phyloP scores from a whole-genome alignment of 2,329 filamentous ascomycete species.

The Lachnellula suecica region DNA sequence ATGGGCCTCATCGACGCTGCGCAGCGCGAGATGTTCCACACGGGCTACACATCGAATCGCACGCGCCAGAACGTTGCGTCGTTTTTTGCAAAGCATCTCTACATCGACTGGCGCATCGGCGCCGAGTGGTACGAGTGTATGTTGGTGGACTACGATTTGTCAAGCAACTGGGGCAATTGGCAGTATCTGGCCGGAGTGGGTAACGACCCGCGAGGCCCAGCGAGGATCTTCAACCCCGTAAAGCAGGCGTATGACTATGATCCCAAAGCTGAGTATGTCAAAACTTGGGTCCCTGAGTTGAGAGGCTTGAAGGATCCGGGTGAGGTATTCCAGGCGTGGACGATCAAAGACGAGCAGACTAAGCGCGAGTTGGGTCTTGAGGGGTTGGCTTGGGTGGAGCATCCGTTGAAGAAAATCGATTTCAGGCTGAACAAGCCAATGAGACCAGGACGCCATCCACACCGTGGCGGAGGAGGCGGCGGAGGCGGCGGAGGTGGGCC shows the following conservation, averaged over 20 bases:
- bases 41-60: slow-evolving; percentile 76
- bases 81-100: slow-evolving; percentile 71
- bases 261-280: slow-evolving; percentile 65
- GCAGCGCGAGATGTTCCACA: slow-evolving; percentile 71
- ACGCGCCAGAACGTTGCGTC: slow-evolving; percentile 75
- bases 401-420: slow-evolving; percentile 64
- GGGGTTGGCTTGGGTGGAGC: slow-evolving; percentile 63
- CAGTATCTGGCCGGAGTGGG: slow-evolving; percentile 79
- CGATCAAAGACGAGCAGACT: slow-evolving; percentile 53
- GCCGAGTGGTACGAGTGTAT: slow-evolving; percentile 81
- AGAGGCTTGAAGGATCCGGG: slow-evolving; percentile 42
- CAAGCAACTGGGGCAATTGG: slow-evolving; percentile 81
- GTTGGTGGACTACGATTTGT: slow-evolving; percentile 74
- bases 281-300: slow-evolving; percentile 72
- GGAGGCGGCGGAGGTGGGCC: slow-evolving; percentile 1
- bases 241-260: slow-evolving; percentile 82
- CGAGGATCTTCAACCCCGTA: slow-evolving; percentile 75
- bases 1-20: slow-evolving; percentile 77
- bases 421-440: slow-evolving; percentile 42
- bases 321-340: slow-evolving; percentile 71
- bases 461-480: slow-evolving; percentile 10
- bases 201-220: slow-evolving; percentile 70
- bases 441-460: slow-evolving; percentile 16
- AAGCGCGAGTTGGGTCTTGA: slow-evolving; percentile 55
- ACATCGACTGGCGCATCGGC: slow-evolving; percentile 77